Evolutionary conservation across 805 yeast genomes (phyloP).

Genomic region (Blastobotrys parvus): DNA sequence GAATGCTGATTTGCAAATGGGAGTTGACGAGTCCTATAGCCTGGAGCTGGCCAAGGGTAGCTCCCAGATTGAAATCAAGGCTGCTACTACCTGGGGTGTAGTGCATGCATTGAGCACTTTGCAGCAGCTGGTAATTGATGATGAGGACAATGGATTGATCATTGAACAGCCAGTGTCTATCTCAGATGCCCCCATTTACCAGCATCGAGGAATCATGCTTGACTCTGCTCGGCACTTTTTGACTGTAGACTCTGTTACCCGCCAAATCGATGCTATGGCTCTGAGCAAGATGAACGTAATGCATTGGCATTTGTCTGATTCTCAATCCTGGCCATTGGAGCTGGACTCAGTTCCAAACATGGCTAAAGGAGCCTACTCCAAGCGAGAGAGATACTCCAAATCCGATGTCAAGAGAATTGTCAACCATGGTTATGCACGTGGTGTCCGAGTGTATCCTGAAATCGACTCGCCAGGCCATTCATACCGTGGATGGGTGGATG

Average conservation of each 20-base stretch:
- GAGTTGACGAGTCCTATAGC: constrained; percentile 34
- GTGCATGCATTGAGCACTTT: constrained; percentile 34
- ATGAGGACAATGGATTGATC: constrained; percentile 15
- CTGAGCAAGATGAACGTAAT: constrained; percentile 30
- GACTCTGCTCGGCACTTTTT: constrained; percentile 32
- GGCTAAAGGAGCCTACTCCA: constrained; percentile 29
- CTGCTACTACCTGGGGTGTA: constrained; percentile 37
- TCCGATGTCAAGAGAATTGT: constrained; percentile 25
- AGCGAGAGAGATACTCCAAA: constrained; percentile 23
- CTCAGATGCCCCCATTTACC: constrained; percentile 28
- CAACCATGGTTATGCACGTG: constrained; percentile 26
- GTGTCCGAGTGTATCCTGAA: constrained; percentile 34
- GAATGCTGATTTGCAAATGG: constrained; percentile 28
- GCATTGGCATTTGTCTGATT: constrained; percentile 33
- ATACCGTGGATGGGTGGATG: constrained; percentile 29
- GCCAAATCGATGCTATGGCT: constrained; percentile 32
- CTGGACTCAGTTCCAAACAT: constrained; percentile 29
- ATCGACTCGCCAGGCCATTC: constrained; percentile 35
- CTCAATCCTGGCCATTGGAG: constrained; percentile 33
- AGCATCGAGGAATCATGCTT: constrained; percentile 32
- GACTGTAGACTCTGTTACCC: constrained; percentile 19
- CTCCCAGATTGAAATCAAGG: constrained; percentile 20
- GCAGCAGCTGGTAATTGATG: constrained; percentile 28
- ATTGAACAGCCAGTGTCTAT: constrained; percentile 28
- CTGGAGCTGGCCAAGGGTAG: constrained; percentile 16